Conservation (phyloP, 2,329 filamentous ascomycete species). For the Fusarium sp. region DNA sequence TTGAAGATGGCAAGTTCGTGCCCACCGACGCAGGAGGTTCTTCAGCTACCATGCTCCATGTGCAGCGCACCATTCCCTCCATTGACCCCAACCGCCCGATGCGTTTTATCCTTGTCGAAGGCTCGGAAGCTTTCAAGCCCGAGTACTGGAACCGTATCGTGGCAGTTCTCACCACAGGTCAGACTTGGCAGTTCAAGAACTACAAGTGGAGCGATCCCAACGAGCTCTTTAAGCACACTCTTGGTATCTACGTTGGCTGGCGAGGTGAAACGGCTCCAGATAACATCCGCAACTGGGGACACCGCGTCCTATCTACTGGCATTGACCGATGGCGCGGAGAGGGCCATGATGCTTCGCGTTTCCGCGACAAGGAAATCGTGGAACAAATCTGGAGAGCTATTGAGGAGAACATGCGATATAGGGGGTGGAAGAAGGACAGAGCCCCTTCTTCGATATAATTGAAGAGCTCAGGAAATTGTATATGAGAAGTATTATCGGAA, state of each 20-base stretch:
- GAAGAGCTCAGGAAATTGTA: conserved; percentile 1
- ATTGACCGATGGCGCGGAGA: conserved; percentile 86
- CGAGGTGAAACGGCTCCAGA: conserved; percentile 85
- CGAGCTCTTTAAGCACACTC: conserved; percentile 90
- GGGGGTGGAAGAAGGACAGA: conserved; percentile 84
- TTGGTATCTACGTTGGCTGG: conserved; percentile 94
- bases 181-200: conserved; percentile 98
- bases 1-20: conserved; percentile 86
- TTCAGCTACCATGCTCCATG: conserved; percentile 85
- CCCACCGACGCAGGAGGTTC: conserved; percentile 80
- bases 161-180: conserved; percentile 96
- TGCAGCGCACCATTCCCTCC: conserved; percentile 81
- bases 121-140: conserved; percentile 94
- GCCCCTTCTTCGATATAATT: conserved; percentile 69
- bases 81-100: conserved; percentile 81
- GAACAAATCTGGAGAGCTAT: conserved; percentile 93
- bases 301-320: conserved; percentile 82
- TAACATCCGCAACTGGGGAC: conserved; percentile 86
- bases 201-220: conserved; percentile 95
- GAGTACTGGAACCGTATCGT: conserved; percentile 98
- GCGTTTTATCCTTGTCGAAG: conserved; percentile 96
- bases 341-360: conserved; percentile 71
- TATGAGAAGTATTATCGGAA: conserved; percentile 18
- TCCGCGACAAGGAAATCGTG: conserved; percentile 93
- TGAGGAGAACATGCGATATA: conserved; percentile 87